Percentiles rank a stretch among this genome's conserved stretches.
Conservation (phyloP, 306 rosid species). For the Lathyrus aphaca region DNA sequence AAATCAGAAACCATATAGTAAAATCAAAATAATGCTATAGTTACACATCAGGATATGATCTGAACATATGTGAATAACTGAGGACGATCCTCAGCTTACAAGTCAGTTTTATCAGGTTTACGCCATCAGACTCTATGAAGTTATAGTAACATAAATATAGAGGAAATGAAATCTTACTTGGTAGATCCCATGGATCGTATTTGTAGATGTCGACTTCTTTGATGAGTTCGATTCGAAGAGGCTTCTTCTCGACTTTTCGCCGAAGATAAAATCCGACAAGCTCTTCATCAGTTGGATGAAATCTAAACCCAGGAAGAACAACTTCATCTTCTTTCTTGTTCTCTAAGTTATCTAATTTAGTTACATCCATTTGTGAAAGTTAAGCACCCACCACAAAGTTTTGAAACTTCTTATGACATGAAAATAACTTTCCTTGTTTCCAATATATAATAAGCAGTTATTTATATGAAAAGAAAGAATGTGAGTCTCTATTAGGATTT, state of each 20-base stretch:
- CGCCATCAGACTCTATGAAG: background rate
- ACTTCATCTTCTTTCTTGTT: constrained; percentile 47
- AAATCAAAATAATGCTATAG: background rate
- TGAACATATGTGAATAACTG: too few relatives aligned
- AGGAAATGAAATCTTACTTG: constrained; percentile 59
- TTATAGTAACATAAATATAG: background rate
- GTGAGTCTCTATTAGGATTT: background rate
- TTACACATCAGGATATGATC: too few relatives aligned
- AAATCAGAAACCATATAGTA: constrained; percentile 5
- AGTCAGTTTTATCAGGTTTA: too few relatives aligned
- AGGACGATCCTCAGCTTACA: too few relatives aligned
- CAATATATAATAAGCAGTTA: background rate
- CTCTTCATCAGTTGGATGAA: constrained; percentile 94
- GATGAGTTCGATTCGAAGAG: constrained; percentile 71
- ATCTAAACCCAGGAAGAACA: constrained; percentile 86
- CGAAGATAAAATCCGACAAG: constrained; percentile 83
- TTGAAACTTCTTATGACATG: constrained; percentile 38
- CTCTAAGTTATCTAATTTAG: constrained; percentile 24
- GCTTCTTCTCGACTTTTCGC: constrained; percentile 73
- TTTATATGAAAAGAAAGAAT: background rate
- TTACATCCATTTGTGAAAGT: constrained; percentile 46
- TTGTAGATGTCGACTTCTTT: constrained; percentile 89
- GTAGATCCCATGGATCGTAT: constrained; percentile 98
- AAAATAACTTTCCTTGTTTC: background rate
- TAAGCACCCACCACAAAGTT: constrained; percentile 18